Base-by-base conservation (phyloP, 768 basidiomycete species). In the Phylloporus rhodoxanthus region DNA sequence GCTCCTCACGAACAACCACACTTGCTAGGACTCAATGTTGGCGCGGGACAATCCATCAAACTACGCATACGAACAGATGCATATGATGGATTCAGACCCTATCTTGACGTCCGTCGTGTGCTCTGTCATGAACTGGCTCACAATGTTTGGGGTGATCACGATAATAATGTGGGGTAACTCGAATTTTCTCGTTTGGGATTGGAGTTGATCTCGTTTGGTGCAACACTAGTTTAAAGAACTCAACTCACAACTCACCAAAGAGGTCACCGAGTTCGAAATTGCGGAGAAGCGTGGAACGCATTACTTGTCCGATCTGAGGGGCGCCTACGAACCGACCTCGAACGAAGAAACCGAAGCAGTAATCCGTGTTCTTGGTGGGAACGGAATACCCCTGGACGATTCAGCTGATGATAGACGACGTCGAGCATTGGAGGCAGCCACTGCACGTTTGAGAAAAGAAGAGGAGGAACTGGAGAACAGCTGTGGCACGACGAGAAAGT, bases 121-220 rank as follows among this genome's bases (percentile, higher is more conserved):
- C 71, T 89, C 3, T 88, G 85, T 57, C 87, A 91, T 61, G 87
- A 89, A 60, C 68, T 89, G 32, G 70, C 86, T 19, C 87, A 90
- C 63, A 89, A 87, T 57, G 76, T 85, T 0, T 85, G 81, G 78
- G 71, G 78, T 4, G 79, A 82, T 53, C 87, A 90, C 57, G 82
- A 85, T 57, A 74, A 87, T 44, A 79, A 86, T 53, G 87, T 87
- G 53, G 61, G 84, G 8, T 19, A 19, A 41, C 21, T n/a, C 13
- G 8, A 15, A 20, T 36, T 11, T 20, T n/a, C 17, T 53, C 20
- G 14, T 19, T 36, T 6, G 5, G 17, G n/a, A 19, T 19, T 15
- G 10, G 4, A 33, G 25, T 20, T 10, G 4, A 43, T 42, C 26
- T 33, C 9, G 36, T 26, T 30, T 8, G 36, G 30, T 21, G 42